Conservation (phyloP, 2,329 filamentous ascomycete species). For the Thelonectria discophora region DNA sequence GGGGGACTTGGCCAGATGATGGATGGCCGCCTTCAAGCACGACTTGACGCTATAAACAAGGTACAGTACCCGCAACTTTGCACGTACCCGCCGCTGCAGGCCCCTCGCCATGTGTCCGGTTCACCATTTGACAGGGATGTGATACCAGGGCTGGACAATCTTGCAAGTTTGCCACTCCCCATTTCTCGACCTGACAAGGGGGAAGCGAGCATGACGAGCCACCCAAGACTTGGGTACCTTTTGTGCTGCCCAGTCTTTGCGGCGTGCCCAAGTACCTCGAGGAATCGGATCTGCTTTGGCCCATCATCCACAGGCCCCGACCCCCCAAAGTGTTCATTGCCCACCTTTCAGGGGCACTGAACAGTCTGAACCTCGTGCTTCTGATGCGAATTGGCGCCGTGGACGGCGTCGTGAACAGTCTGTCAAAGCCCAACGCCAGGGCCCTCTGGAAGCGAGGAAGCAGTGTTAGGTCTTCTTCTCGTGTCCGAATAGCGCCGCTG, state of each 20-base stretch:
- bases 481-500: constrained; percentile 20
- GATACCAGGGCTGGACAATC: constrained; percentile 17
- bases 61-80: constrained; percentile 26
- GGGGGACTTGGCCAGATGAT: constrained; percentile 23
- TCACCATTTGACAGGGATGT: constrained; percentile 31
- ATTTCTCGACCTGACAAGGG: constrained; percentile 14
- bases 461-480: background rate
- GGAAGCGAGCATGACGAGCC: constrained; percentile 13
- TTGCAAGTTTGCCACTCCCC: constrained; percentile 29
- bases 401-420: constrained; percentile 11
- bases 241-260: constrained; percentile 7
- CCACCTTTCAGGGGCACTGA: constrained; percentile 20
- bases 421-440: constrained; percentile 13
- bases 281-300: constrained; percentile 24
- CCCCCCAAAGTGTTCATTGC: background rate
- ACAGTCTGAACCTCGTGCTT: constrained; percentile 18
- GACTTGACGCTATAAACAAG: constrained; percentile 10
- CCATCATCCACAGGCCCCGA: constrained; percentile 4
- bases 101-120: constrained; percentile 39
- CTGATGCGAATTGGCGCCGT: constrained; percentile 1
- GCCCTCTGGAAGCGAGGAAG: constrained; percentile 8
- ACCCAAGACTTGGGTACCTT: constrained; percentile 14
- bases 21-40: constrained; percentile 12
- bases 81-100: constrained; percentile 27
- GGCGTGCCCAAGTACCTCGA: constrained; percentile 20